Evolutionary conservation across 2,329 filamentous ascomycete genomes (phyloP).

Genomic region (Diaporthe aspalathi): DNA sequence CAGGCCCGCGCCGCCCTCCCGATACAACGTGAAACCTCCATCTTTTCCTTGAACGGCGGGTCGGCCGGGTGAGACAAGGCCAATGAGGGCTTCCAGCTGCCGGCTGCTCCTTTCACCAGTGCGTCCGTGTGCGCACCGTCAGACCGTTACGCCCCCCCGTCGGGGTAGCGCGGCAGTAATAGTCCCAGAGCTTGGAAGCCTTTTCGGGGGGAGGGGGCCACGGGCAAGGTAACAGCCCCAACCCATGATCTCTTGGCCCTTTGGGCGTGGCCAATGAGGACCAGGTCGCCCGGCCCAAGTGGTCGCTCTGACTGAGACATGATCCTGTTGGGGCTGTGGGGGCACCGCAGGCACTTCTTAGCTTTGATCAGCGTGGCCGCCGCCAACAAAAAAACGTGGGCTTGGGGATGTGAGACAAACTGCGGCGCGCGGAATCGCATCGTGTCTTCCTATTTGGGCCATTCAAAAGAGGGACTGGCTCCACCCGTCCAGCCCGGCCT

Average conservation of each 20-base stretch:
- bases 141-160: too few relatives aligned
- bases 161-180: constrained; percentile 7
- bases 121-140: neutral
- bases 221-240: neutral
- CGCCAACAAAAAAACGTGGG: constrained; percentile 15
- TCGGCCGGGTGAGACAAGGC: constrained; percentile 19
- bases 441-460: constrained; percentile 10
- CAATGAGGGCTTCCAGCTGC: neutral
- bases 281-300: neutral
- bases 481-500: neutral
- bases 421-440: neutral
- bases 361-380: neutral
- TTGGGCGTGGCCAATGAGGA: neutral
- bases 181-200: neutral
- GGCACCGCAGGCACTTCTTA: neutral
- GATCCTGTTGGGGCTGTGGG: neutral
- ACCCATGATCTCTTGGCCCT: constrained; percentile 11
- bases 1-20: constrained; percentile 37
- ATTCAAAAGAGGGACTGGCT: neutral
- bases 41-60: constrained; percentile 8
- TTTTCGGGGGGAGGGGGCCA: neutral
- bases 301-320: neutral
- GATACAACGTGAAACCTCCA: constrained; percentile 33
- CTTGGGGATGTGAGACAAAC: neutral
- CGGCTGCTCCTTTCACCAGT: neutral